phyloP scores from a whole-genome alignment of 75 land plant genomes.

The Gnetum montanum region DNA sequence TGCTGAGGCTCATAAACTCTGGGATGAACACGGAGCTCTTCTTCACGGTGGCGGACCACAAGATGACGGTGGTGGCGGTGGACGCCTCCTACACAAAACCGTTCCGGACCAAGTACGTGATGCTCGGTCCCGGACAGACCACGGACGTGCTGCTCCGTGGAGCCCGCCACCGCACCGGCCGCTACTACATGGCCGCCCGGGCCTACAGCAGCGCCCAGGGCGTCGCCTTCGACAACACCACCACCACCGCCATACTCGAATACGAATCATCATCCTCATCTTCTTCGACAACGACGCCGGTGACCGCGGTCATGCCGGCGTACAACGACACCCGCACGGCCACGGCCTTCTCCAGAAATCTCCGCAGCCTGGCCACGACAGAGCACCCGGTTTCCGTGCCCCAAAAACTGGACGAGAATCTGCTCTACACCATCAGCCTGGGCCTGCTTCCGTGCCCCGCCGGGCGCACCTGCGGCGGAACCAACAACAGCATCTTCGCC shows the following conservation, averaged over 20 bases:
- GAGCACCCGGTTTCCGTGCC: conserved; percentile 25
- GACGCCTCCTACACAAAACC: conserved; percentile 65
- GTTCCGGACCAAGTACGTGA: conserved; percentile 27
- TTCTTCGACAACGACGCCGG: background rate
- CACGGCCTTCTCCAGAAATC: conserved; percentile 20
- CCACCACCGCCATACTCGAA: conserved; percentile 53
- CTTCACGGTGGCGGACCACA: conserved; percentile 45
- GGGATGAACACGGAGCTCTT: conserved; percentile 55
- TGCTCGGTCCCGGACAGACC: conserved; percentile 75
- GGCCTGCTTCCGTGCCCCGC: conserved; percentile 33
- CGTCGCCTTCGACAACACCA: conserved; percentile 60
- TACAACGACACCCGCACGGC: conserved; percentile 49
- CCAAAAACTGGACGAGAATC: conserved; percentile 18
- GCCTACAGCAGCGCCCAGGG: conserved; percentile 29
- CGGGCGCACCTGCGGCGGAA: conserved; percentile 33
- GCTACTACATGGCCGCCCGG: conserved; percentile 50
- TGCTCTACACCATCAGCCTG: conserved; percentile 64
- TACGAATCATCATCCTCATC: conserved; percentile 5
- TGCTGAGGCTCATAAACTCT: conserved; percentile 60
- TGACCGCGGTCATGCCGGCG: conserved; percentile 40
- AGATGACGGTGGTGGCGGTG: conserved; percentile 47
- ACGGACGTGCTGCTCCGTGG: conserved; percentile 38
- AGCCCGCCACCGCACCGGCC: conserved; percentile 19
- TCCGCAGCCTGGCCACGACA: conserved; percentile 22
- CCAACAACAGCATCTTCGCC: conserved; percentile 39